Base-by-base conservation (phyloP, 345 rosid genomes). In the Carallia brachiata region DNA sequence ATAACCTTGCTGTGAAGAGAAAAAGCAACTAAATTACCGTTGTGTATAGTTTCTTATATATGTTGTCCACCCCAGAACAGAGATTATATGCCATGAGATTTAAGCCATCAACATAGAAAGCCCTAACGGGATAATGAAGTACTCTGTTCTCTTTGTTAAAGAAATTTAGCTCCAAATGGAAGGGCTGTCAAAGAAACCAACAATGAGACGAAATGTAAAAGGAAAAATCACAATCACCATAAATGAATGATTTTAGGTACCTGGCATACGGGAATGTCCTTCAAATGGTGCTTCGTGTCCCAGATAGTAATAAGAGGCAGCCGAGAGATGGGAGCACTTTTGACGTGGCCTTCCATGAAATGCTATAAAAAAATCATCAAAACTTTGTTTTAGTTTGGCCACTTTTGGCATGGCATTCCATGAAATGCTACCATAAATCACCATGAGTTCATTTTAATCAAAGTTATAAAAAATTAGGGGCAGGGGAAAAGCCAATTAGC, bases 341-440 rank as follows among this genome's bases (percentile, higher is more conserved):
- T 90, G 67, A 97, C 88, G 84, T 90, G 99, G 74, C 98, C 99
- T 82, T 95, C 99, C 97, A 95, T 90, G 72, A 90, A 92, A 86
- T 95, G 99, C 99, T 95, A 76, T 68, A 78, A 52, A 48, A 23
- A 44, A 44, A 44, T 44, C 16, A 44, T 44, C 50, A 12, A 44
- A 44, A 44, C 0, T 44, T 44, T 44, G 50, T 12, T 44, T 44
- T 44, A 44, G 50, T 44, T 44, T 0, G 50, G 17, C 50, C 82
- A 77, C 83, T 86, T 87, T 90, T 90, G 67, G 99, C 86, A 83
- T 90, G 99, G 74, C 94, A 98, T 83, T 95, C 99, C 97, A 95
- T 90, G 72, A 90, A 90, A 86, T 95, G 98, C 98, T 95, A 76
- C 64, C 76, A 48, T 48, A 44, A 77, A 72, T 70, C 65, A 77